Evolutionary conservation across 352 stramenopile species (phyloP).

Genomic region (Globisporangium carolinianum): DNA sequence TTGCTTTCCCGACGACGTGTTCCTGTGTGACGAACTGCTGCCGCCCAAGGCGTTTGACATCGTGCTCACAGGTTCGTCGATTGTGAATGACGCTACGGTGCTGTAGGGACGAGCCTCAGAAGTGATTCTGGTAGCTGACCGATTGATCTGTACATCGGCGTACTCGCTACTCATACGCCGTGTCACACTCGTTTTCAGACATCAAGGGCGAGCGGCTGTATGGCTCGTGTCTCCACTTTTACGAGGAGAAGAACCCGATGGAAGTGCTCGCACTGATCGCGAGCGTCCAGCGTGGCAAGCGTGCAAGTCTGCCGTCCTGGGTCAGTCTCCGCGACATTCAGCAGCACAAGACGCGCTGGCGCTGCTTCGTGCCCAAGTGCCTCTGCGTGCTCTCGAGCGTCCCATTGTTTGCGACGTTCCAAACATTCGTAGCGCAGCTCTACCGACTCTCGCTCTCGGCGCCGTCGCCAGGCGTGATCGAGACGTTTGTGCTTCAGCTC

Average conservation of each 20-base stretch:
- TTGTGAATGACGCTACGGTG: too few relatives aligned
- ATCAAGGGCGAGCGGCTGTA: constrained; percentile 50
- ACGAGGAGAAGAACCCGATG: constrained; percentile 51
- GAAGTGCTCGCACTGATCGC: constrained; percentile 58
- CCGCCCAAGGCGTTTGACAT: constrained; percentile 54
- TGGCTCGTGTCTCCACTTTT: constrained; percentile 58
- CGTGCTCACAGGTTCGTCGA: constrained; percentile 47
- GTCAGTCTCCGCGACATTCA: constrained; percentile 67
- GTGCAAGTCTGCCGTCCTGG: constrained; percentile 45
- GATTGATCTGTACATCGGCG: too few relatives aligned
- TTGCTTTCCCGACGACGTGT: constrained; percentile 56
- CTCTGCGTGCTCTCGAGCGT: constrained; percentile 52
- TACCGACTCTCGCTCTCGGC: constrained; percentile 37
- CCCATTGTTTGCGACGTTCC: constrained; percentile 55
- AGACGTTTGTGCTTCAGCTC: constrained; percentile 49
- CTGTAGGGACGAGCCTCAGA: too few relatives aligned
- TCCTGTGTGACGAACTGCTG: constrained; percentile 31
- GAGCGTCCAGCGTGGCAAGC: constrained; percentile 30
- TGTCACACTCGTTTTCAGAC: constrained; percentile 12
- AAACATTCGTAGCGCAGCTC: constrained; percentile 30
- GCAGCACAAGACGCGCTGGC: constrained; percentile 41
- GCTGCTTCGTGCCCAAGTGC: constrained; percentile 56
- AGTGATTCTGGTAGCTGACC: too few relatives aligned
- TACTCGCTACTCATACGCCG: too few relatives aligned
- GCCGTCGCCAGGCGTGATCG: constrained; percentile 16